A percentile compares a stretch with the other conserved stretches of the same genome.
Evolutionary conservation across 2,329 filamentous ascomycete species (phyloP).

Genomic region (Pezicula rhizophila): DNA sequence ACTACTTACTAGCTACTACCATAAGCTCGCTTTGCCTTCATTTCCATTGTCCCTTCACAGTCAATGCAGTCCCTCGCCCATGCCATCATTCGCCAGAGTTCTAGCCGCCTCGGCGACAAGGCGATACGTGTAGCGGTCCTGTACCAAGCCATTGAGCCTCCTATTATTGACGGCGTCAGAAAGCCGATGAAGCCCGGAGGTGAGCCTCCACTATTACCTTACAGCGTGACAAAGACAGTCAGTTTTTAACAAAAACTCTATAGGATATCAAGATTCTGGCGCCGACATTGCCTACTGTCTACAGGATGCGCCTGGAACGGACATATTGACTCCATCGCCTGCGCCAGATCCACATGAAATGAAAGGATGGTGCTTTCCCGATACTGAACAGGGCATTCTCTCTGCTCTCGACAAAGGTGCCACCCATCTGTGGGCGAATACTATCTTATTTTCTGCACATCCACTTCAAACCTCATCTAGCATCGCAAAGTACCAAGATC

Average conservation of each 20-base stretch:
- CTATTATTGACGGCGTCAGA: conserved; percentile 38
- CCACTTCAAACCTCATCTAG: conserved; percentile 37
- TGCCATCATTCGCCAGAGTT: too few relatives aligned
- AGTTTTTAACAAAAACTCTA: not conserved
- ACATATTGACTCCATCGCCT: conserved; percentile 27
- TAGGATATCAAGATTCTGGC: conserved; percentile 43
- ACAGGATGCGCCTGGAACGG: conserved; percentile 20
- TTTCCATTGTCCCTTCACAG: too few relatives aligned
- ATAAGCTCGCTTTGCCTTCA: too few relatives aligned
- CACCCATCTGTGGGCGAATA: conserved; percentile 45
- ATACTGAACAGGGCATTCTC: conserved; percentile 36
- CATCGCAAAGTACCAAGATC: conserved; percentile 25
- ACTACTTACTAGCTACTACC: too few relatives aligned
- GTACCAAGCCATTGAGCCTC: conserved; percentile 40
- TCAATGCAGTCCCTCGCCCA: too few relatives aligned
- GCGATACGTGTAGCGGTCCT: conserved; percentile 34
- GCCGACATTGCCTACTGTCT: conserved; percentile 41
- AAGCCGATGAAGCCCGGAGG: conserved; percentile 45
- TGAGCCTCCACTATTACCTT: conserved; percentile 8
- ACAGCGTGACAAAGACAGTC: not conserved
- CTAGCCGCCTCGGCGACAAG: too few relatives aligned
- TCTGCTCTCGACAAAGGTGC: conserved; percentile 33
- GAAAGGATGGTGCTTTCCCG: conserved; percentile 36
- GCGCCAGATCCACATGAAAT: conserved; percentile 26
- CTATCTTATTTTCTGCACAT: conserved; percentile 41